Evolutionary conservation across 1,284 basidiomycete genomes (phyloP).

Genomic region (Sanghuangporus weigelae): DNA sequence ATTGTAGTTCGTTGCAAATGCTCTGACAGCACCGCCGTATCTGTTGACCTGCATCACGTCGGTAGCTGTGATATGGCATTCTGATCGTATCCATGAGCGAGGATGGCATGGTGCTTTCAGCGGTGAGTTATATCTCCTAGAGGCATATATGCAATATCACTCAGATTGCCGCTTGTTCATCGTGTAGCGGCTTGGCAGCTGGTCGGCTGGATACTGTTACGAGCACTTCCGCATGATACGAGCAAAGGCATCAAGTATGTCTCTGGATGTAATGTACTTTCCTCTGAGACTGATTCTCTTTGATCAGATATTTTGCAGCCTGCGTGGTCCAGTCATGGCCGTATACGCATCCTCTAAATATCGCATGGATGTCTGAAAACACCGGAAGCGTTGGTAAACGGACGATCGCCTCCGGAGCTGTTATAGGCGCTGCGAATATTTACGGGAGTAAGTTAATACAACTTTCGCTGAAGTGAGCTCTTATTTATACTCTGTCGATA

Average conservation of each 20-base stretch:
- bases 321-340: slow-evolving; percentile 35
- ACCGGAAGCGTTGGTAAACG: slow-evolving; percentile 33
- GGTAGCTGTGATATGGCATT: slow-evolving; percentile 31
- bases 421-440: slow-evolving; percentile 33
- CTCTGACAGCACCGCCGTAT: slow-evolving; percentile 36
- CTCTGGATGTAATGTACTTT: background rate
- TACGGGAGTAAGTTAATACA: slow-evolving; percentile 18
- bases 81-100: slow-evolving; percentile 31
- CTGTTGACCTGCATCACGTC: slow-evolving; percentile 32
- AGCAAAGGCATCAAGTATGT: slow-evolving; percentile 24
- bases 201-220: slow-evolving; percentile 33
- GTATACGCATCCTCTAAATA: slow-evolving; percentile 34
- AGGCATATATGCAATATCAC: background rate
- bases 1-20: slow-evolving; percentile 30
- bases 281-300: background rate
- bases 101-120: slow-evolving; percentile 34
- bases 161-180: background rate
- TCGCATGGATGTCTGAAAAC: slow-evolving; percentile 38
- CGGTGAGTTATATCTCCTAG: slow-evolving; percentile 20
- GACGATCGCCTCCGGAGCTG: slow-evolving; percentile 32
- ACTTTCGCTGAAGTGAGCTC: background rate
- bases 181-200: slow-evolving; percentile 32
- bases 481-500: background rate
- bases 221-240: slow-evolving; percentile 27
- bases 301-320: slow-evolving; percentile 29